Evolutionary conservation across 2,329 filamentous ascomycete genomes (phyloP).

Genomic region (Cadophora malorum): DNA sequence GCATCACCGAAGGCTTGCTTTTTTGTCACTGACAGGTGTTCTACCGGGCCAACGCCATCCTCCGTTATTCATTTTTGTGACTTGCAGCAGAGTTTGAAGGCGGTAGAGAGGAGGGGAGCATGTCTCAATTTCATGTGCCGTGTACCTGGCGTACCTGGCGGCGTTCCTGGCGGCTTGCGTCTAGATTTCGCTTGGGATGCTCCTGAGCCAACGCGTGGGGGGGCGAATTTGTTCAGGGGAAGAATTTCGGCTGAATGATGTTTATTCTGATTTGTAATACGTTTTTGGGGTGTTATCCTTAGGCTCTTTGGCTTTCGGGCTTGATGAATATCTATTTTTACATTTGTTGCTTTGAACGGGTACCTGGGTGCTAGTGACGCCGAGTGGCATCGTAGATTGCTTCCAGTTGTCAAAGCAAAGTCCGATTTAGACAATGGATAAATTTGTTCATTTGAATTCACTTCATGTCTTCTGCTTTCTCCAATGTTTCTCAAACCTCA

Average conservation of each 20-base stretch:
- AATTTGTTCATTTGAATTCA: background rate
- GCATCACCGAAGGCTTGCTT: conserved; percentile 8
- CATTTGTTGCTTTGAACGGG: background rate
- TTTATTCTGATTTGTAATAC: conserved; percentile 10
- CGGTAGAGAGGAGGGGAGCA: conserved; percentile 3
- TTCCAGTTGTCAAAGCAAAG: background rate
- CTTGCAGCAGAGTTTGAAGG: conserved; percentile 9
- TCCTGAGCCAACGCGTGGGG: background rate
- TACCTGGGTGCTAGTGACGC: background rate
- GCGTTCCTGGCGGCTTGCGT: background rate
- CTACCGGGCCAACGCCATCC: background rate
- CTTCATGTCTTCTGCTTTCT: background rate
- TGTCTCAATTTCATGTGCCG: conserved; percentile 17
- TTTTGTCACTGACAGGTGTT: background rate
- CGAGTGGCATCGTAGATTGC: conserved; percentile 7
- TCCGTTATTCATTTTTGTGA: background rate
- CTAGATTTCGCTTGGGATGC: background rate
- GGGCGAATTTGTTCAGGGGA: background rate
- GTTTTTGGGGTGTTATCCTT: background rate
- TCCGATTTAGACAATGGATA: background rate
- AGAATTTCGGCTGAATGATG: background rate
- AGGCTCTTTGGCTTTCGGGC: too few relatives aligned
- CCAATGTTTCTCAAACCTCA: background rate
- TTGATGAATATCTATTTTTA: background rate
- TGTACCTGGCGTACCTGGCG: background rate